Percentiles rank a stretch among this genome's conserved stretches.
Conservation (phyloP, 108 stramenopile genomes). For the Pseudonitzschia delicatissima region DNA sequence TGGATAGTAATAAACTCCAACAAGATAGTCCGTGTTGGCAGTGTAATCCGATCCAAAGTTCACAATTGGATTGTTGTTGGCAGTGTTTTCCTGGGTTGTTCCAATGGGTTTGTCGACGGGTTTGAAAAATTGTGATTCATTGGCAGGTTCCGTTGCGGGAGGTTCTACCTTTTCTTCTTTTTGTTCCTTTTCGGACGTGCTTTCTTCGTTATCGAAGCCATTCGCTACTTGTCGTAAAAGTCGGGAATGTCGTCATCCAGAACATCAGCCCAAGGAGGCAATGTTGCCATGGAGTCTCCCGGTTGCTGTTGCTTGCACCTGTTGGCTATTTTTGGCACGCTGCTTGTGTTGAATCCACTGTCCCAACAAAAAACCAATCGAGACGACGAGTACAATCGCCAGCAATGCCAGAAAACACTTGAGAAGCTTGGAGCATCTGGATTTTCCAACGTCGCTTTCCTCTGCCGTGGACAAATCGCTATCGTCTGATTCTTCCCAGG, state of each 20-base stretch:
- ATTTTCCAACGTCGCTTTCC: not conserved
- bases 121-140: too few species aligned
- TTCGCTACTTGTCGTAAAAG: too few species aligned
- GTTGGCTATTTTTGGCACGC: too few species aligned
- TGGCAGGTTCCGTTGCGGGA: not conserved
- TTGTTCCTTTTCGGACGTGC: not conserved
- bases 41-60: slow-evolving; percentile 3
- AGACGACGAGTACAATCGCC: not conserved
- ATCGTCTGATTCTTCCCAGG: slow-evolving; percentile 11
- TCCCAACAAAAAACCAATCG: slow-evolving; percentile 4
- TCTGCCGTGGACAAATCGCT: not conserved
- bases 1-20: slow-evolving; percentile 42
- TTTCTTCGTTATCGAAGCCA: too few species aligned
- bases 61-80: not conserved
- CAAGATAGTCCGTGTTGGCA: slow-evolving; percentile 15
- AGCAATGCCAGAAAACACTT: not conserved
- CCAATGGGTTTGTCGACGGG: not conserved
- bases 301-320: too few species aligned
- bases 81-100: not conserved
- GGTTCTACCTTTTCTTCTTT: not conserved
- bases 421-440: not conserved
- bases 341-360: not conserved
- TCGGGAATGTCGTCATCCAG: too few species aligned
- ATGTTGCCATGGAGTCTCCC: not conserved
- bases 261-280: not conserved